Conservation (phyloP, 176 grass and related monocot species). For the Cocos nucifera region DNA sequence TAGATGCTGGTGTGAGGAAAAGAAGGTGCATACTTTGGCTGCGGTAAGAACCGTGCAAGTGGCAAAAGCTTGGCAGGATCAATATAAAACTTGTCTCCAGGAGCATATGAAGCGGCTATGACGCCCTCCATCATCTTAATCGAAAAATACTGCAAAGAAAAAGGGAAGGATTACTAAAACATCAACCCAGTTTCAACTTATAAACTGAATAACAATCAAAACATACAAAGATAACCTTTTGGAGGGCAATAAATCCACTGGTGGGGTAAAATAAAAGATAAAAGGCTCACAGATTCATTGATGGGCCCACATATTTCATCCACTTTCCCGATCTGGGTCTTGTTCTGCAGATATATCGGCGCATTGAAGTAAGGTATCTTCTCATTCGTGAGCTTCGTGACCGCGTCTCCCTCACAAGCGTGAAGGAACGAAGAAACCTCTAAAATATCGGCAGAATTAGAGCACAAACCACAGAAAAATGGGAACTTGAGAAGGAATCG, state of each 20-base stretch:
- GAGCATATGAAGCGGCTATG: constrained; percentile 62
- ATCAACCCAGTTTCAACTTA: too few species aligned
- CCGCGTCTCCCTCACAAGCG: constrained; percentile 77
- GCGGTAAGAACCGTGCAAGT: constrained; percentile 71
- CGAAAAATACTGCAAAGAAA: constrained; percentile 52
- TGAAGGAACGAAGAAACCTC: constrained; percentile 89
- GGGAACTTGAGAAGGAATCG: background rate
- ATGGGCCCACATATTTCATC: constrained; percentile 98
- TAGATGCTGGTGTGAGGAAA: background rate
- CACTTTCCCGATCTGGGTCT: constrained; percentile 90
- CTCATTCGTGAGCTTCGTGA: constrained; percentile 94
- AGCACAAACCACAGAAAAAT: background rate
- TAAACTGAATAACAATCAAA: too few species aligned
- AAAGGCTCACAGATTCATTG: constrained; percentile 75
- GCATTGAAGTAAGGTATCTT: constrained; percentile 98
- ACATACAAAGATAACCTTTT: too few species aligned
- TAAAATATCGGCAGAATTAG: constrained; percentile 2
- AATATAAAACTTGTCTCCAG: constrained; percentile 83
- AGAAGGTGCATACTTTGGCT: constrained; percentile 60
- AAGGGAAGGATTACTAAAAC: background rate
- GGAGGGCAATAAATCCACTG: too few species aligned
- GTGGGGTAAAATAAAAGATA: background rate
- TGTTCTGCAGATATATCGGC: constrained; percentile 87
- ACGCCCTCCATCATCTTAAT: constrained; percentile 92
- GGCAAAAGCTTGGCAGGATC: constrained; percentile 86